Evolutionary conservation across 768 basidiomycete species (phyloP), one percentile per base, ranked within the genome.

Genomic region (Kwoniella europaea): DNA sequence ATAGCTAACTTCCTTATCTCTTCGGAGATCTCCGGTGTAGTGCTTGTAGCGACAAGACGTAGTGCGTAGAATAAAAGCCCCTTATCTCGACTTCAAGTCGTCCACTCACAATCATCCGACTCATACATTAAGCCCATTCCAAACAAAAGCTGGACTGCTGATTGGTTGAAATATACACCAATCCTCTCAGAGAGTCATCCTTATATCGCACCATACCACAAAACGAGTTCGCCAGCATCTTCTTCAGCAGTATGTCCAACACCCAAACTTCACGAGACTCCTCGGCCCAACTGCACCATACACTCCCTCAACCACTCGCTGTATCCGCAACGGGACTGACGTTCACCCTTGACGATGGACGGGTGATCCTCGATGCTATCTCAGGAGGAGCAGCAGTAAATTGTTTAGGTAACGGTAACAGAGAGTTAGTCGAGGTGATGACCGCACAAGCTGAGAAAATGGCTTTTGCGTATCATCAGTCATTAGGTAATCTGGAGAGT

Each of bases 331-430:
- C 41, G 4, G 71, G 76, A 4, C 42, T 67, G 18, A 60, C 67
- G 52, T 63, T 66, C 59, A 72, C 53, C 57, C 69, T 76, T 1
- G 24, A 57, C 1, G 58, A 59, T 53, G 78, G 76, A 6, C 46
- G 27, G 13, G 35, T 29, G 29, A 62, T 79, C 65, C 63, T 79
- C 20, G 78, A 79, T 46, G 76, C 63, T 22, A 58, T 70, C 18
- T 73, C 69, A 10, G 78, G 78, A 13, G 75, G 77, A 20, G 76
- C 76, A 46, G 78, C 78, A 0, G 76, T 77, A 13, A 63, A 69
- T 1, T 64, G 57, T 24, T 29, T 79, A 4, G 78, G 78, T 1
- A 73, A 75, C 22, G 74, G 69, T 12, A 72, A 79, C 27, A 46
- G 56, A 56, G 69, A 74, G 20, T 50, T 78, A 55, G 35, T 76